Conservation (phyloP, 768 basidiomycete genomes). For the Mycena leptocephala region DNA sequence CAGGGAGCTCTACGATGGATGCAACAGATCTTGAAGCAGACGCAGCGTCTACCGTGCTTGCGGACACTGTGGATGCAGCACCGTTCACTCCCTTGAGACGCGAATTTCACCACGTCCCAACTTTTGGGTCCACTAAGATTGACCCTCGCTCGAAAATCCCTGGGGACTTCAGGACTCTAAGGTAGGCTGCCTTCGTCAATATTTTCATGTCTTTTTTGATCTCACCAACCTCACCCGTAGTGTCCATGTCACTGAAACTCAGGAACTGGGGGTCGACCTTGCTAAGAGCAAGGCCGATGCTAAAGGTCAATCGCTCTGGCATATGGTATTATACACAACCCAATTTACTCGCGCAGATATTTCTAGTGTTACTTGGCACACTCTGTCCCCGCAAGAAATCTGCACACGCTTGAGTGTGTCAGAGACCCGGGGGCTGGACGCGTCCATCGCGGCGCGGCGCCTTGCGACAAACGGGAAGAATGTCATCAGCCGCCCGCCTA, state of each 20-base stretch:
- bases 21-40: neutral
- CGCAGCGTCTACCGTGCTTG: neutral
- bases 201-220: neutral
- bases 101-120: slow-evolving; percentile 1
- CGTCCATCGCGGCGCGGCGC: slow-evolving; percentile 63
- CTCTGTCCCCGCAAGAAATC: slow-evolving; percentile 56
- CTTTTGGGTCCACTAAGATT: slow-evolving; percentile 19
- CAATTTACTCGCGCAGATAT: slow-evolving; percentile 48
- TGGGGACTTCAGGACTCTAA: slow-evolving; percentile 44
- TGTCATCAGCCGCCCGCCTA: slow-evolving; percentile 64
- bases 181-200: slow-evolving; percentile 18
- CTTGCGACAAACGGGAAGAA: slow-evolving; percentile 65
- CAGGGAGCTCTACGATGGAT: neutral
- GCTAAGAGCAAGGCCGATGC: slow-evolving; percentile 25
- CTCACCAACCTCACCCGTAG: slow-evolving; percentile 22
- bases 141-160: slow-evolving; percentile 39
- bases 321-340: neutral
- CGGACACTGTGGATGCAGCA: neutral
- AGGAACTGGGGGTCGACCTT: slow-evolving; percentile 33
- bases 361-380: slow-evolving; percentile 65
- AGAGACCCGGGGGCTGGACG: slow-evolving; percentile 64
- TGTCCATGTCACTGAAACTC: slow-evolving; percentile 46
- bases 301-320: slow-evolving; percentile 22
- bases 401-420: slow-evolving; percentile 63
- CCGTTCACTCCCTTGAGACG: neutral